Evolutionary conservation across 2,329 filamentous ascomycete species (phyloP).

Genomic region (Aspergillus sp.): DNA sequence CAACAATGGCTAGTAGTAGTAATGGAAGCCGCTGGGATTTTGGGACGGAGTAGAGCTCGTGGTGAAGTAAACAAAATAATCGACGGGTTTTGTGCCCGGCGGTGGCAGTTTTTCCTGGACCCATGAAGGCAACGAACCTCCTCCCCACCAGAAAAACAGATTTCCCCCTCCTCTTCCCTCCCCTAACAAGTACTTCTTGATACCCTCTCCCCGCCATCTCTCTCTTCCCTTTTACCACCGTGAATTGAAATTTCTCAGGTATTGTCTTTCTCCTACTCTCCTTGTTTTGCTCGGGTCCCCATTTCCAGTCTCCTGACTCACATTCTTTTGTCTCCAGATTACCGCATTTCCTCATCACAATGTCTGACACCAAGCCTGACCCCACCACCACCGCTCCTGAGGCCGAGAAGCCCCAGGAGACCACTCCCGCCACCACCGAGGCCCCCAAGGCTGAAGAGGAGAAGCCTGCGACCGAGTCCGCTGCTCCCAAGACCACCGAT

Average conservation of each 20-base stretch:
- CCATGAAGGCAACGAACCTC: conserved; percentile 16
- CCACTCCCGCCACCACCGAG: conserved; percentile 31
- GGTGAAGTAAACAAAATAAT: background rate
- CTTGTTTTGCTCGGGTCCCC: background rate
- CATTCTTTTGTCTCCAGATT: conserved; percentile 7
- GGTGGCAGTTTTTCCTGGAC: conserved; percentile 13
- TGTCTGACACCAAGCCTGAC: conserved; percentile 46
- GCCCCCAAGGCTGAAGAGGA: conserved; percentile 29
- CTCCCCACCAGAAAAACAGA: conserved; percentile 24
- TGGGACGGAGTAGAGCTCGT: no score
- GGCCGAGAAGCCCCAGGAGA: conserved; percentile 31
- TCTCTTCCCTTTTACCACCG: conserved; percentile 2
- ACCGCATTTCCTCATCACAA: conserved; percentile 20
- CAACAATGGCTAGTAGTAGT: no score
- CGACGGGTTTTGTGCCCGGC: background rate
- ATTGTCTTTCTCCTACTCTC: background rate
- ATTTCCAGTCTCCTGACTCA: background rate
- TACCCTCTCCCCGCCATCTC: conserved; percentile 7
- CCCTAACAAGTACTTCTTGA: conserved; percentile 5
- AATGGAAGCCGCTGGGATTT: no score
- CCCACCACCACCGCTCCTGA: conserved; percentile 39
- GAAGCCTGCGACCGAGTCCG: conserved; percentile 30
- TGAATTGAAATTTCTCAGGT: background rate
- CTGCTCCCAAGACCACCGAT: conserved; percentile 43
- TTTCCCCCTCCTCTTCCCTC: conserved; percentile 16